Conservation (phyloP, 495 filamentous ascomycete genomes). For the Apiosordaria backusii region DNA sequence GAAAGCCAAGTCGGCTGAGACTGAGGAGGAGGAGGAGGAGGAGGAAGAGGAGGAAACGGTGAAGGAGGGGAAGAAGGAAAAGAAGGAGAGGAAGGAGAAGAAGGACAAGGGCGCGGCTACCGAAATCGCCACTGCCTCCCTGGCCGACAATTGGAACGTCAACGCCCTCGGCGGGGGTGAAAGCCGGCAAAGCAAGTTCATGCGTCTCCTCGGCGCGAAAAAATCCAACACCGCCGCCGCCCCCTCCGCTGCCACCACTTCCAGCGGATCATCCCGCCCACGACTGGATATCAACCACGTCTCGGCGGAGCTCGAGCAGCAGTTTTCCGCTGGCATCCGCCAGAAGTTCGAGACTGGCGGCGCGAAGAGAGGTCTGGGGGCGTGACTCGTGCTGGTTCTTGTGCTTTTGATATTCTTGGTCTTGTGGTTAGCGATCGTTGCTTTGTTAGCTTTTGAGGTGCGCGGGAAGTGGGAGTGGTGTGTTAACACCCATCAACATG, state of each 20-base stretch:
- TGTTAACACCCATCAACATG: not conserved
- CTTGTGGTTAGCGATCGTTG: not conserved
- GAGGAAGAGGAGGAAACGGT: conserved; percentile 16
- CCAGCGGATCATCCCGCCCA: conserved; percentile 5
- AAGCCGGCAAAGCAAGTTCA: conserved; percentile 53
- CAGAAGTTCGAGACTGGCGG: conserved; percentile 53
- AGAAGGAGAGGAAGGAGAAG: conserved; percentile 18
- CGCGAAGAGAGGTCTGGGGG: conserved; percentile 54
- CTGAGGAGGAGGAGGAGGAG: conserved; percentile 17
- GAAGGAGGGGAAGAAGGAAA: conserved; percentile 15
- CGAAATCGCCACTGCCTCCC: conserved; percentile 7
- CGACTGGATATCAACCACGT: conserved; percentile 38
- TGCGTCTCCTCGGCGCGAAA: conserved; percentile 53
- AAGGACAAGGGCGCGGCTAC: conserved; percentile 3
- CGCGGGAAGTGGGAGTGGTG: not conserved
- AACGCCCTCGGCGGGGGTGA: conserved; percentile 48
- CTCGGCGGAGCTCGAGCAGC: conserved; percentile 55
- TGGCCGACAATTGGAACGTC: conserved; percentile 49
- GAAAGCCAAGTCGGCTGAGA: conserved; percentile 6
- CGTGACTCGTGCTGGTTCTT: conserved; percentile 26
- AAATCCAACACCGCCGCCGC: conserved; percentile 28
- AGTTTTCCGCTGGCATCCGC: conserved; percentile 55
- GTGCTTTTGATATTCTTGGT: not conserved
- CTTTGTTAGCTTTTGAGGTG: not conserved
- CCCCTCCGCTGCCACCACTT: conserved; percentile 18